Evolutionary conservation across 805 yeast species (phyloP), one percentile per base, ranked within the genome.

Genomic region (Starmerella apicola): DNA sequence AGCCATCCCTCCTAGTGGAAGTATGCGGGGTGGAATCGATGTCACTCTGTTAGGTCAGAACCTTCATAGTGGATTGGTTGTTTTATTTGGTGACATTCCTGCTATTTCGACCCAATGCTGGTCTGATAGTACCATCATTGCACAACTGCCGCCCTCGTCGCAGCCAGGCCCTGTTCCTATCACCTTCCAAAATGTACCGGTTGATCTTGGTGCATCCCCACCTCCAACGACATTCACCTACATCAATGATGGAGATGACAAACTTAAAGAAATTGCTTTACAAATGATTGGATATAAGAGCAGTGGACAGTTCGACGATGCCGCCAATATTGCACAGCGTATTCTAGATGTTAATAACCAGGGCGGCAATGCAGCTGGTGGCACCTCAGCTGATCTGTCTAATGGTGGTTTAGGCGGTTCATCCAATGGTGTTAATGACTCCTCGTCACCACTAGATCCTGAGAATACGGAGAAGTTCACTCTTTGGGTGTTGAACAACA

Each of bases 281-380:
- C 97, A 91, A 37, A 91, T 91, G 52, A 95, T 91, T 30, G 98
- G 98, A 2, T 67, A 86, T 60, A 88, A 88, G 62, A 85, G 88
- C 95, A 86, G 84, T 55, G 98, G 97, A 43, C 78, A 79, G 53
- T 65, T 91, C 42, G 97, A 91, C 56, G 96, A 88, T 60, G 96
- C 97, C 2, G 75, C 82, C 50, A 85, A 84, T 55, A 82, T 91
- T 52, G 97, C 97, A 1, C 79, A 80, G 58, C 68, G 94, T 48
- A 84, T 91, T 49, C 85, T 88, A 12, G 34, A 32, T 8, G 26
- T 24, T 9, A 12, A 24, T 8, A 24, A 24, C 12, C 8, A 18
- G 13, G 30, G 30, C 16, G n/a, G 7, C n/a, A n/a, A 27, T 13
- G 5, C 13, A 9, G 32, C 18, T 13, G 9, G 8, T 5, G 8